Base-by-base conservation (phyloP, 1,139 yeast genomes). In the Lodderomyces orthopsilosis region DNA sequence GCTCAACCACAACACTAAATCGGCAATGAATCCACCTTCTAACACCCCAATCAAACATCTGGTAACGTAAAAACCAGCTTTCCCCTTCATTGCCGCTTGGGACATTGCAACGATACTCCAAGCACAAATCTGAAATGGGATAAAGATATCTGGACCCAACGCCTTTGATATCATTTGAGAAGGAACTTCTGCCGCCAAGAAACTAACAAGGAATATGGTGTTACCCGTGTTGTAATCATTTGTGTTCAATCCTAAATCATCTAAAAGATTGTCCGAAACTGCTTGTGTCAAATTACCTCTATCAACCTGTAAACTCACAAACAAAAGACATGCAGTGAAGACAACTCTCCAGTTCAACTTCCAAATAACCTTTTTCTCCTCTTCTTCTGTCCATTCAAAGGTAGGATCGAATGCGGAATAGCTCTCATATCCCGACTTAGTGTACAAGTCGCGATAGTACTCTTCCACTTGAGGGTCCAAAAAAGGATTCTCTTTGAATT, bases 1-100 rank as follows among this genome's bases (percentile, higher is more conserved):
- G 35, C 63, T 55, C 41, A 63, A 52, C 58, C 63, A 60, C 40
- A 59, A 54, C 1, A 49, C 61, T 40, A 59, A 53, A 38, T 65
- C 70, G 35, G 66, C 63, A 40, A 65, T 61, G 43, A 65, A 63
- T 1, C 68, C 68, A 44, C 68, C 62, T 50, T 65, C 63, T 22
- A 63, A 52, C 6, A 52, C 45, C 6, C 67, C 70, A 32, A 65
- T 49, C 15, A 64, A 47, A 6, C 58, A 63, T 43, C 70, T 46
- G 12, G 67, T 60, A 14, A 53, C 52, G 43, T 54, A 55, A 43
- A 64, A 66, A 1, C 62, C 59, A 1, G 57, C 51, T 44, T 53
- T 60, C 14, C 54, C 56, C n/a, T 41, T 50, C 35, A 66, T 48
- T 2, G 60, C 56, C 5, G 59, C 61, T 45, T 66, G 71, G 15